phyloP scores from a whole-genome alignment of 2,329 filamentous ascomycete species.

The Tetracladium maxilliforme region DNA sequence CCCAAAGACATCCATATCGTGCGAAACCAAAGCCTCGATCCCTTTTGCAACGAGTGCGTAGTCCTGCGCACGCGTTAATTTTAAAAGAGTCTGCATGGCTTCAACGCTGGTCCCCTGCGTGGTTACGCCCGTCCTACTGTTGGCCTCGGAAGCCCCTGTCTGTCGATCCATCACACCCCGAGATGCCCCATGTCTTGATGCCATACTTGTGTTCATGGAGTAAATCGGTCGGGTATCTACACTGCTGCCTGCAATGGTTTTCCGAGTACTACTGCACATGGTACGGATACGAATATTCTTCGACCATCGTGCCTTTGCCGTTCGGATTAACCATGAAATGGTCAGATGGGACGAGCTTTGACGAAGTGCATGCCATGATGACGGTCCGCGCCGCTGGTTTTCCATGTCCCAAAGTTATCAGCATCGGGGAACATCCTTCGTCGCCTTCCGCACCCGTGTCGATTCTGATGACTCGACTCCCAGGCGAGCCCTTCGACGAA shows the following conservation, averaged over 20 bases:
- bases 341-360: conserved; percentile 17
- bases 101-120: no score
- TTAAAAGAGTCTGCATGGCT: no score
- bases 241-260: conserved; percentile 12
- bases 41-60: no score
- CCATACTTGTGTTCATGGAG: no score
- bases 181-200: no score
- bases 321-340: conserved; percentile 23
- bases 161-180: no score
- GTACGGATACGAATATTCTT: conserved; percentile 10
- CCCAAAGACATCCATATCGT: no score
- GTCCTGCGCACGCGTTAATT: no score
- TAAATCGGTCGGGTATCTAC: no score
- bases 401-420: conserved; percentile 16
- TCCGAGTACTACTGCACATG: conserved; percentile 16
- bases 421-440: conserved; percentile 17
- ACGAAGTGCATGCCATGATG: conserved; percentile 19
- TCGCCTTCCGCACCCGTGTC: conserved; percentile 13
- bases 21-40: no score
- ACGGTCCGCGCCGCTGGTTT: conserved; percentile 17
- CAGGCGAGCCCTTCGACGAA: conserved; percentile 16
- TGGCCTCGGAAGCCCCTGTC: no score
- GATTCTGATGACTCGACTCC: conserved; percentile 25
- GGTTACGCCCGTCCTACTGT: no score
- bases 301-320: conserved; percentile 17